phyloP scores from a whole-genome alignment of 2,329 filamentous ascomycete species.

The Penicillium sp. region DNA sequence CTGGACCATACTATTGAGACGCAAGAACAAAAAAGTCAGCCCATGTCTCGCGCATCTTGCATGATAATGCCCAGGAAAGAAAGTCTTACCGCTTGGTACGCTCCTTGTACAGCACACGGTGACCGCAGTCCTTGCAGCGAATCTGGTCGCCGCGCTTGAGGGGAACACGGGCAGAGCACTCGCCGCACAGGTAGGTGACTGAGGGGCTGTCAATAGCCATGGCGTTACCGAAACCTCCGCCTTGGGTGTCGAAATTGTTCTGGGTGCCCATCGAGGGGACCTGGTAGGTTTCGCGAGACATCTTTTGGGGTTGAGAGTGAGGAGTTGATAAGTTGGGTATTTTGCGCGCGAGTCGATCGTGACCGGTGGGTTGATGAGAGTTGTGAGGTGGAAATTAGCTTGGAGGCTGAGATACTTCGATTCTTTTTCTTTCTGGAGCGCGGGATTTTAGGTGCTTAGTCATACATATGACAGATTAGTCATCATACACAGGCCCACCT shows the following conservation, averaged over 20 bases:
- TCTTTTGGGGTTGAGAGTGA: slow-evolving; percentile 24
- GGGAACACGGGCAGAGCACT: slow-evolving; percentile 75
- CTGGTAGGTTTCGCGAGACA: slow-evolving; percentile 77
- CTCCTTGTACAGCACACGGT: slow-evolving; percentile 96
- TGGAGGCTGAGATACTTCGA: not conserved
- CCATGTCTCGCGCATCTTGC: not conserved
- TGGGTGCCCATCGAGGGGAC: slow-evolving; percentile 58
- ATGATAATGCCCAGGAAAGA: slow-evolving; percentile 2
- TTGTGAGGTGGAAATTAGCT: not conserved
- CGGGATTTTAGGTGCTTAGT: slow-evolving; percentile 9
- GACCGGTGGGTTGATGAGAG: not conserved
- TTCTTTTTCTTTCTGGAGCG: slow-evolving; percentile 13
- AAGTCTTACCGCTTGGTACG: slow-evolving; percentile 82
- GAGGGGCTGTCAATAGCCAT: slow-evolving; percentile 51
- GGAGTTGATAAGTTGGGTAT: not conserved
- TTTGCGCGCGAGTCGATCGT: not conserved
- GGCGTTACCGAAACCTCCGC: slow-evolving; percentile 38
- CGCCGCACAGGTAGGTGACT: slow-evolving; percentile 74
- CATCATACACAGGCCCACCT: not conserved
- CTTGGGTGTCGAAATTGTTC: slow-evolving; percentile 42
- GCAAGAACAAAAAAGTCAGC: slow-evolving; percentile 16
- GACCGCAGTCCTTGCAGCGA: slow-evolving; percentile 87
- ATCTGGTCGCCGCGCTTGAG: slow-evolving; percentile 78
- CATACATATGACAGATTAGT: not conserved
- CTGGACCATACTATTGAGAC: slow-evolving; percentile 78